Percentiles rank a stretch among this genome's conserved stretches.
Conservation (phyloP, 2,329 filamentous ascomycete genomes). For the Exophiala oligosperma region DNA sequence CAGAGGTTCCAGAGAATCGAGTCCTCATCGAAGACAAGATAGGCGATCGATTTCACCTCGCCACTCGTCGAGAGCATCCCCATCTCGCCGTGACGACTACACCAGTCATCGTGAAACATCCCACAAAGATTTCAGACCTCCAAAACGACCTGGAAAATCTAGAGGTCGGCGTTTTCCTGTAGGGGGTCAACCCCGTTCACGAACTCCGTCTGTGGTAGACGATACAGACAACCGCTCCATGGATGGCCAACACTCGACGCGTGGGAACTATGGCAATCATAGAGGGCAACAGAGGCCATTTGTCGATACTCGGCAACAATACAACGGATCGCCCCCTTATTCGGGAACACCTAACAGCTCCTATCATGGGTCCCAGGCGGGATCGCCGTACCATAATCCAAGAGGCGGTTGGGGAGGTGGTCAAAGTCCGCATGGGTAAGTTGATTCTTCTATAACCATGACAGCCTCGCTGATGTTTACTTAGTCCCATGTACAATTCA, state of each 20-base stretch:
- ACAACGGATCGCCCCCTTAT: constrained; percentile 61
- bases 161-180: constrained; percentile 3
- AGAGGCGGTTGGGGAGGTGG: constrained; percentile 56
- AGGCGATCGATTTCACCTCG: constrained; percentile 16
- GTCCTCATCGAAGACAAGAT: constrained; percentile 37
- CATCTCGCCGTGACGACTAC: constrained; percentile 14
- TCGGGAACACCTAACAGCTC: constrained; percentile 52
- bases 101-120: constrained; percentile 15
- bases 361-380: constrained; percentile 60
- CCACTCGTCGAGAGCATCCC: constrained; percentile 14
- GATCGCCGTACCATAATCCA: constrained; percentile 59
- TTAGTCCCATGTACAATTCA: constrained; percentile 54
- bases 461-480: constrained; percentile 31
- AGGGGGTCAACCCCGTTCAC: constrained; percentile 9
- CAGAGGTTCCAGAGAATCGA: constrained; percentile 32
- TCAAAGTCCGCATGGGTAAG: constrained; percentile 47
- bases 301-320: constrained; percentile 46
- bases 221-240: constrained; percentile 33
- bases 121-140: constrained; percentile 12
- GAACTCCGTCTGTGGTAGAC: constrained; percentile 31
- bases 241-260: constrained; percentile 35
- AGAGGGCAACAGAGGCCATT: constrained; percentile 41
- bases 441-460: constrained; percentile 31
- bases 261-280: constrained; percentile 36
- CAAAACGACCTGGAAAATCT: constrained; percentile 1